Evolutionary conservation across 1,139 yeast genomes (phyloP).

Genomic region (Dujonia santamariae): DNA sequence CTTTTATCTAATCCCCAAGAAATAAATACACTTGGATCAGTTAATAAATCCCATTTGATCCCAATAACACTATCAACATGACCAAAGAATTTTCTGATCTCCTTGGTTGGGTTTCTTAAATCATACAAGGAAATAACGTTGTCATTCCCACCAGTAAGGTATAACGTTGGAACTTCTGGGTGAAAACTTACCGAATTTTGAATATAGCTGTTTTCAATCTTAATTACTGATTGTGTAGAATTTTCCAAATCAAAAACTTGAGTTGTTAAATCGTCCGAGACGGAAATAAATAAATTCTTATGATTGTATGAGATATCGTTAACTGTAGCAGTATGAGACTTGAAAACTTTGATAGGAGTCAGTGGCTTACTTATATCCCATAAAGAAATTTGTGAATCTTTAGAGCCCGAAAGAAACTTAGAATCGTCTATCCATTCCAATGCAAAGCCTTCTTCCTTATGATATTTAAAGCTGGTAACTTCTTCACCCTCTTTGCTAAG

Average conservation of each 20-base stretch:
- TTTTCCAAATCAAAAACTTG: slow-evolving; percentile 68
- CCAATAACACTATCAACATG: slow-evolving; percentile 44
- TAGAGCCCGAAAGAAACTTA: slow-evolving; percentile 61
- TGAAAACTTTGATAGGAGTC: slow-evolving; percentile 43
- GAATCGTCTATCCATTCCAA: slow-evolving; percentile 59
- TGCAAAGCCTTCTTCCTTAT: slow-evolving; percentile 65
- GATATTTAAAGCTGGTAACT: slow-evolving; percentile 48
- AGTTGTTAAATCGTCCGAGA: slow-evolving; percentile 67
- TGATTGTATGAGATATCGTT: slow-evolving; percentile 63
- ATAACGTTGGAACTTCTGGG: slow-evolving; percentile 39
- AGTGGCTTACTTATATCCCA: slow-evolving; percentile 57
- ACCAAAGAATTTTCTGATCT: slow-evolving; percentile 49
- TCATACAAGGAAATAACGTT: slow-evolving; percentile 50
- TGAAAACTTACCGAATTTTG: slow-evolving; percentile 51
- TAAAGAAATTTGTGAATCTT: slow-evolving; percentile 62
- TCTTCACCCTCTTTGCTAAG: slow-evolving; percentile 17
- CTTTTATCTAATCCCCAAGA: slow-evolving; percentile 53
- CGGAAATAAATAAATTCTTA: slow-evolving; percentile 62
- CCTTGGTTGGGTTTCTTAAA: slow-evolving; percentile 43
- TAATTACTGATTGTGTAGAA: slow-evolving; percentile 38
- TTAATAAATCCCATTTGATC: slow-evolving; percentile 31
- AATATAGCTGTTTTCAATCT: slow-evolving; percentile 40
- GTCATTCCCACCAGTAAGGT: slow-evolving; percentile 56
- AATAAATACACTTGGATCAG: slow-evolving; percentile 33
- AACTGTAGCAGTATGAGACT: slow-evolving; percentile 48